phyloP scores from a whole-genome alignment of 2,329 filamentous ascomycete genomes.

The Beauveria asiatica region DNA sequence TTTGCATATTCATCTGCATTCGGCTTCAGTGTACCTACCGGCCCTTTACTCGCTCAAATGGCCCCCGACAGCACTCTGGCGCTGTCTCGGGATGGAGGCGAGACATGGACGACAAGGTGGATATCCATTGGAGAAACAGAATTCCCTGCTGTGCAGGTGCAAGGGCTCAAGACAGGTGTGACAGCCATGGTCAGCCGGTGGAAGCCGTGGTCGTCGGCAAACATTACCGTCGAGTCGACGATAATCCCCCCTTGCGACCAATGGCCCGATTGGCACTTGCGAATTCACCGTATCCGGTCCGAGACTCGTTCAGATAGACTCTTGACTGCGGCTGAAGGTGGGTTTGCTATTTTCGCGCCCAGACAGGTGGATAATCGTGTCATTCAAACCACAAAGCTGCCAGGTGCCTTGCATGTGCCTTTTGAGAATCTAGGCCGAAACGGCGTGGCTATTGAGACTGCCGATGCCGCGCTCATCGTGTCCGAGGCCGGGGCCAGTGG shows the following conservation, averaged over 20 bases:
- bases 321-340: slow-evolving; percentile 16
- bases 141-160: not conserved
- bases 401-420: too few species aligned
- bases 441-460: not conserved
- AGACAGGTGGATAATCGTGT: not conserved
- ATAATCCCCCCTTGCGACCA: slow-evolving; percentile 21
- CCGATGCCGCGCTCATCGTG: slow-evolving; percentile 6
- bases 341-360: slow-evolving; percentile 16
- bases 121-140: slow-evolving; percentile 15
- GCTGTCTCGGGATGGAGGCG: slow-evolving; percentile 22
- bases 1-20: slow-evolving; percentile 42
- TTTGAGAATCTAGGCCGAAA: not conserved
- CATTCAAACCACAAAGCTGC: not conserved
- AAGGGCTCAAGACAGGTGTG: not conserved
- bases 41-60: slow-evolving; percentile 24
- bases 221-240: slow-evolving; percentile 20
- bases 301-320: not conserved
- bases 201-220: slow-evolving; percentile 11
- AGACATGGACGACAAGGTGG: slow-evolving; percentile 24
- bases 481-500: slow-evolving; percentile 13
- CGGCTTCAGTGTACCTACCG: slow-evolving; percentile 34
- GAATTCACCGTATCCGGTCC: slow-evolving; percentile 18
- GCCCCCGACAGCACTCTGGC: slow-evolving; percentile 25
- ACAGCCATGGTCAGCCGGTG: not conserved
- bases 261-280: slow-evolving; percentile 27